Evolutionary conservation across 257 asterid species (phyloP).

Genomic region (Echium plantagineum): DNA sequence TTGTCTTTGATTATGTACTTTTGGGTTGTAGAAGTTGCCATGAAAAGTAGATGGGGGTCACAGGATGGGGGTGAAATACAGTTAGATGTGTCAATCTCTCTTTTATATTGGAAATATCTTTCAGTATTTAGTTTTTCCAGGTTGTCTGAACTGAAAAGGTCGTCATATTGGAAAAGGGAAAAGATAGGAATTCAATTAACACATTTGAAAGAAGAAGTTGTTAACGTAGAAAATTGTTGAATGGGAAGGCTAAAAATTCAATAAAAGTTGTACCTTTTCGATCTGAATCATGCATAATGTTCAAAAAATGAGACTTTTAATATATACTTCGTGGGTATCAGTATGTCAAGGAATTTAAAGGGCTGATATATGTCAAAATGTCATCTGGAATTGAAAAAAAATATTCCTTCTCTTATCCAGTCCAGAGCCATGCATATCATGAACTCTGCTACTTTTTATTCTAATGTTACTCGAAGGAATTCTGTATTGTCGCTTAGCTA

Average conservation of each 20-base stretch:
- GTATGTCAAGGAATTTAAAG: neutral
- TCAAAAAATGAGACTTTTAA: neutral
- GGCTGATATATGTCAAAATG: neutral
- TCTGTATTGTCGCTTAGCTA: neutral
- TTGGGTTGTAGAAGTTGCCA: neutral
- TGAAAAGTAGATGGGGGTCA: conserved; percentile 6
- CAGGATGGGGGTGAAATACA: conserved; percentile 8
- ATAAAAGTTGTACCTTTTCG: neutral
- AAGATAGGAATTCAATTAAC: neutral
- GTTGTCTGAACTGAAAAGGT: neutral
- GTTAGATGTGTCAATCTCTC: neutral
- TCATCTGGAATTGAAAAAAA: neutral
- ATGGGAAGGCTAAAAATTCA: neutral
- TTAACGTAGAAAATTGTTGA: neutral
- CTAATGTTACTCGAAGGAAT: neutral
- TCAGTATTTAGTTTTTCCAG: neutral
- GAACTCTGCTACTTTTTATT: neutral
- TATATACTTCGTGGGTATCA: neutral
- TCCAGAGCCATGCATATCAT: neutral
- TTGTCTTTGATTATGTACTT: conserved; percentile 1
- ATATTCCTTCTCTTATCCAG: neutral
- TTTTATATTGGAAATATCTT: neutral
- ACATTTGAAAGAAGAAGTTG: neutral
- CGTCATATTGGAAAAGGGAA: neutral
- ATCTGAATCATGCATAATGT: neutral